Percentiles rank a stretch among this genome's conserved stretches.
phyloP scores from a whole-genome alignment of 2,329 filamentous ascomycete genomes.

The Claviceps digitariae region DNA sequence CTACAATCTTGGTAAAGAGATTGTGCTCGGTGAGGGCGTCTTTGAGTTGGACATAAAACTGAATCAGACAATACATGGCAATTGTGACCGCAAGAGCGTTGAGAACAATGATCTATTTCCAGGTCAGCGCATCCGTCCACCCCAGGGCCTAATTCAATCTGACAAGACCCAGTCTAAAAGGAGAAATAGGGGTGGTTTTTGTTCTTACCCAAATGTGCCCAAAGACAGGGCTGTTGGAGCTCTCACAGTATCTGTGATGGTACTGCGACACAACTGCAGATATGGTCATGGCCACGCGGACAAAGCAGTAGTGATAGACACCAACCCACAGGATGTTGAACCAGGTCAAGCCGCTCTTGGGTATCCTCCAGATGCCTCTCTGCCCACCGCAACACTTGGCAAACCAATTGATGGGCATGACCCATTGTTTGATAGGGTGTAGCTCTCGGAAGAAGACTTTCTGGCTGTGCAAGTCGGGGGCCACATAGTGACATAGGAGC shows the following conservation, averaged over 20 bases:
- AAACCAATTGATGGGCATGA: slow-evolving; percentile 59
- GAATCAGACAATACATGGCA: slow-evolving; percentile 80
- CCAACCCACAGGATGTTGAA: slow-evolving; percentile 79
- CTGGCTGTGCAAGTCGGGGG: slow-evolving; percentile 63
- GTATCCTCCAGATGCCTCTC: slow-evolving; percentile 57
- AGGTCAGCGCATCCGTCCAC: slow-evolving; percentile 4
- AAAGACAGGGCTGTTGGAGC: slow-evolving; percentile 63
- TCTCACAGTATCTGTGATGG: slow-evolving; percentile 60
- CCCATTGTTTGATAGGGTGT: slow-evolving; percentile 54
- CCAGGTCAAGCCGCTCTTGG: slow-evolving; percentile 72
- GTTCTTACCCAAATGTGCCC: slow-evolving; percentile 65
- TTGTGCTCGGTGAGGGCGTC: slow-evolving; percentile 52
- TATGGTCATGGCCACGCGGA: slow-evolving; percentile 67
- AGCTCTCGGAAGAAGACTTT: slow-evolving; percentile 68
- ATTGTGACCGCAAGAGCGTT: slow-evolving; percentile 61
- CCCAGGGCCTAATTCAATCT: neutral
- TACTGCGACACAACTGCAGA: slow-evolving; percentile 62
- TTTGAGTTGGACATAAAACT: slow-evolving; percentile 72
- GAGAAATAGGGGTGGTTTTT: neutral
- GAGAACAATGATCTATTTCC: slow-evolving; percentile 44
- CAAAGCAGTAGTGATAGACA: slow-evolving; percentile 76
- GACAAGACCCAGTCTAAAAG: too few species aligned
- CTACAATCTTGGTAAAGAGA: slow-evolving; percentile 67
- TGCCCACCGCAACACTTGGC: slow-evolving; percentile 57
- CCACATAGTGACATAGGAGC: slow-evolving; percentile 67